Base-by-base conservation (phyloP, 805 yeast species). In the Blastobotrys muscicola region DNA sequence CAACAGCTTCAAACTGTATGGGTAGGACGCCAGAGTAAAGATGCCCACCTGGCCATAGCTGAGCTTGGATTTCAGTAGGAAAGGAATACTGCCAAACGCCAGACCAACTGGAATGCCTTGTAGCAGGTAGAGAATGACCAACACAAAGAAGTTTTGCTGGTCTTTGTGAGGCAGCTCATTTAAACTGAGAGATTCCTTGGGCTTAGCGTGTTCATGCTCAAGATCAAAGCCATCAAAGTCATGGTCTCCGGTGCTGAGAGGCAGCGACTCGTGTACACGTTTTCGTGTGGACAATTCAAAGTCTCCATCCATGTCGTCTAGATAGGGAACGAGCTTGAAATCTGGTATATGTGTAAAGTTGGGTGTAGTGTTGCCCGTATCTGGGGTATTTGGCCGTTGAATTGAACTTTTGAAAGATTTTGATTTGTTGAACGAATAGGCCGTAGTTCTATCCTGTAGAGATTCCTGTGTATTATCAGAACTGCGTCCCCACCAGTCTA, bases 81-180 rank as follows among this genome's bases (percentile, higher is more conserved):
- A 92, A 1, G 98, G 98, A 8, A 92, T 74, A 1, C 95, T 80
- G 2, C 98, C 98, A 67, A 90, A 87, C 1, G 95, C 95, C 30
- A 92, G 65, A 0, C 98, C 98, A 10, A 89, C 94, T 0, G 98
- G 98, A 4, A 92, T 78, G n/a, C 98, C 98, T 60, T 92, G 98
- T 5, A 89, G 71, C 39, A 87, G 66, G 59, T 92, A 92, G 30
- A 92, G 66, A 4, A 84, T 56, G 4, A 86, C 80, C 45, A 90
- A 66, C 5, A 90, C 69, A 35, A 72, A 64, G 59, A 90, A 92
- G 45, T 87, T 85, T 10, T 82, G 81, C 44, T 85, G 64, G 56
- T 89, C 97, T 8, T 49, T 50, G 1, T 56, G 57, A 4, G 59
- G 54, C 37, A 68, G 51, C 33, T 55, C 50, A 14, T 48, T 33